phyloP scores from a whole-genome alignment of 192 early-diverging fungal genomes.

The Funneliformis geosporum region DNA sequence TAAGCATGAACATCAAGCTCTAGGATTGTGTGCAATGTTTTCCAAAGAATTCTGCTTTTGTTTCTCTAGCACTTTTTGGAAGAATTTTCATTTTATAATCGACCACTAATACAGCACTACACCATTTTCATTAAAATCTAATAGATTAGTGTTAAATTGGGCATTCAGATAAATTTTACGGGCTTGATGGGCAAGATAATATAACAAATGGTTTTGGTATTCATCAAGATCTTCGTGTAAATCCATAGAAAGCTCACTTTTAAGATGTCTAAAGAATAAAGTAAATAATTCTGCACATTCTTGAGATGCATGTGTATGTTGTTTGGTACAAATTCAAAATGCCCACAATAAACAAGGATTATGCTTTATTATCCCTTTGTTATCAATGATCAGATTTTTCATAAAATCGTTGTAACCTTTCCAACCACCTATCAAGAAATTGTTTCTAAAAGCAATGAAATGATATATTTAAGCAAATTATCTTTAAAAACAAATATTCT shows the following conservation, averaged over 20 bases:
- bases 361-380: neutral
- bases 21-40: conserved; percentile 1
- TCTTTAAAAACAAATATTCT: too few relatives aligned
- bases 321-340: neutral
- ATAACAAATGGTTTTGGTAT: neutral
- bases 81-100: conserved; percentile 24
- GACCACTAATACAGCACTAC: neutral
- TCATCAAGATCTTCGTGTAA: neutral
- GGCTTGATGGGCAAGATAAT: neutral
- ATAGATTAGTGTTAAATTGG: neutral
- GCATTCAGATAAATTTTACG: conserved; percentile 4
- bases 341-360: neutral
- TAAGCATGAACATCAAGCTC: neutral
- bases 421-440: too few relatives aligned
- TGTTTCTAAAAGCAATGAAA: neutral
- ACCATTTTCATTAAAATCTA: neutral
- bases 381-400: neutral
- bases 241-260: neutral
- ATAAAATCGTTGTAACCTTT: neutral
- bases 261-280: neutral
- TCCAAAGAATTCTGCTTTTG: conserved; percentile 2
- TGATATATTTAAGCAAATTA: neutral
- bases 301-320: neutral
- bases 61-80: neutral
- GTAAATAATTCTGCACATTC: neutral